phyloP scores from a whole-genome alignment of 441 rosid genomes.

The Caryocar brasiliense region DNA sequence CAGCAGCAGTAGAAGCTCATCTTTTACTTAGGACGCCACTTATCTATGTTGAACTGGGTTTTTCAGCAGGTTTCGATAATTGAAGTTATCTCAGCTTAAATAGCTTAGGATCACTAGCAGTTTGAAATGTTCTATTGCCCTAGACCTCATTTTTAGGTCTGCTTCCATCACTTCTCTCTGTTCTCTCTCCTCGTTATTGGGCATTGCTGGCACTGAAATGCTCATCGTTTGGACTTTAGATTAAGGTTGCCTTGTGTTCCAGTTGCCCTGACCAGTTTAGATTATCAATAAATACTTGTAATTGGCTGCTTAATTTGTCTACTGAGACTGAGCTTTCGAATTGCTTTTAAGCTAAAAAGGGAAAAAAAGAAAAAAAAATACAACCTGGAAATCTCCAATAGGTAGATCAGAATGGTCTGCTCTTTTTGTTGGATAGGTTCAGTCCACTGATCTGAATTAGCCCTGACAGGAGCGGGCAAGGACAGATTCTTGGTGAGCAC shows the following conservation, averaged over 20 bases:
- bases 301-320: neutral
- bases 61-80: neutral
- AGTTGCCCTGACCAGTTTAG: neutral
- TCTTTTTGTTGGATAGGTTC: no score
- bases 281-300: neutral
- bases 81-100: neutral
- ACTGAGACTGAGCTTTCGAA: no score
- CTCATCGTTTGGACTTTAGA: neutral
- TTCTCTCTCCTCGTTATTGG: neutral
- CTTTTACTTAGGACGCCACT: neutral
- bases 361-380: no score
- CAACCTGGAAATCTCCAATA: no score
- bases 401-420: no score
- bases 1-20: neutral
- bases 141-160: conserved; percentile 5
- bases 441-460: no score
- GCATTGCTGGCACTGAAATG: neutral
- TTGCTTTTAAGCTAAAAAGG: no score
- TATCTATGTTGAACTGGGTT: neutral
- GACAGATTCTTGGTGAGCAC: no score
- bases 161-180: conserved; percentile 3
- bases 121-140: neutral
- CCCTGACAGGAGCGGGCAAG: no score
- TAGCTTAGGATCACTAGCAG: conserved; percentile 9
- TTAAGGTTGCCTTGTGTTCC: no score